Evolutionary conservation across 176 grass and related monocot species (phyloP), one percentile per base, ranked within the genome.

Genomic region (Areca catechu): DNA sequence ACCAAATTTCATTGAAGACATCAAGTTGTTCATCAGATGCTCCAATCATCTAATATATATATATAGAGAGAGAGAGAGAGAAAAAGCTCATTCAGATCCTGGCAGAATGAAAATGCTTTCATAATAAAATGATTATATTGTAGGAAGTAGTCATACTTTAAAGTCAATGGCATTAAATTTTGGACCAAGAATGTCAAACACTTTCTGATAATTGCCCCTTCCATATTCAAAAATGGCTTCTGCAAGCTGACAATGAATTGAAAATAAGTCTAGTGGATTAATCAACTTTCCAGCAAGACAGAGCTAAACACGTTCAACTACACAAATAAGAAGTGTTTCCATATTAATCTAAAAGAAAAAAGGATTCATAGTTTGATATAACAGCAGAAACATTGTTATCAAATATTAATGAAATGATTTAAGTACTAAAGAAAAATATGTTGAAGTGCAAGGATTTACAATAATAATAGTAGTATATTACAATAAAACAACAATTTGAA

Each of bases 11-110:
- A 76, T 85, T 89, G 54, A 85, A 89, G 70, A 85, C 81, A 53
- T 89, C 86, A 50, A 89, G 52, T 71, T 89, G 86, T 61, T 89
- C 86, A 82, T 89, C 81, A 10, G 86, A 89, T 70, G 86, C 86
- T 47, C 86, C 86, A 61, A 89, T 89, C 71, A 89, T 89, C 86
- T 89, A 49, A 57, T 74, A 62, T 29, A 54, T 16, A 54, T 19
- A 67, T 22, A 21, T 18, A 60, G 57, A 43, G 16, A 15, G 55
- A 55, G 18, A 60, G 22, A 23, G 22, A 23, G 22, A 25, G 24
- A 25, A 25, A 3, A 43, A 43, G 14, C 34, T 43, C 10, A 43
- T 12, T 43, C 34, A 43, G 34, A 43, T 5, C 34, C 34, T 43
- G 34, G 34, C 34, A 29, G 7, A 43, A 43, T 43, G 34, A 43